phyloP scores from a whole-genome alignment of 306 rosid genomes.

The Begonia loranthoides region DNA sequence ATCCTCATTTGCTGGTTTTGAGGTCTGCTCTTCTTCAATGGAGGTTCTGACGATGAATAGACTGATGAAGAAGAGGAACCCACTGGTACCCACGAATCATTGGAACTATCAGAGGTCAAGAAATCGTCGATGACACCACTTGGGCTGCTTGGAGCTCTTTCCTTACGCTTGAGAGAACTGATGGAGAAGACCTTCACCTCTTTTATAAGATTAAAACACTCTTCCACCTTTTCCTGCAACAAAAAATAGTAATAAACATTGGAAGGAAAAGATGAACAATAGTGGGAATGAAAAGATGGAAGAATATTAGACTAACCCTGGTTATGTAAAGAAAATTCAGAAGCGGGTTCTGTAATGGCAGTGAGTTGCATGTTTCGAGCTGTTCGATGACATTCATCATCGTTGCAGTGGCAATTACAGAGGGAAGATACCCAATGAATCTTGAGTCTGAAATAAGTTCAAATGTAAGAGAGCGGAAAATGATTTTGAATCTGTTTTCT shows the following conservation, averaged over 20 bases:
- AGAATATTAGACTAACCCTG: background rate
- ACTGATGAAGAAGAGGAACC: background rate
- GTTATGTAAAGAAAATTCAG: background rate
- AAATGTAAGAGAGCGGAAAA: background rate
- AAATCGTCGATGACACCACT: background rate
- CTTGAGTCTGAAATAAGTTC: background rate
- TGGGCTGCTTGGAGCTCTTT: background rate
- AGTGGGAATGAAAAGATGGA: too few species aligned
- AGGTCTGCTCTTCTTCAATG: background rate
- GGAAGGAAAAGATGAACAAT: too few species aligned
- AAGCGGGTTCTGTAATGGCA: background rate
- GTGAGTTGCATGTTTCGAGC: background rate
- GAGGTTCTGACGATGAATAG: background rate
- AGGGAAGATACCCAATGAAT: background rate
- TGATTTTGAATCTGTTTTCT: too few species aligned
- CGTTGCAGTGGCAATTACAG: background rate
- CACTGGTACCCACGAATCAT: background rate
- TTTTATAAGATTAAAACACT: background rate
- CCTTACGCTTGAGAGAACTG: background rate
- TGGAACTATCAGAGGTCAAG: background rate
- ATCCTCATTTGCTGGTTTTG: background rate
- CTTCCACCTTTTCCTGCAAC: background rate
- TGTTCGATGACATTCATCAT: background rate
- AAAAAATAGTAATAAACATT: too few species aligned
- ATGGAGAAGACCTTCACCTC: too few species aligned